Base-by-base conservation (phyloP, 2,329 filamentous ascomycete genomes). In the Mycosphaerella arachidis region DNA sequence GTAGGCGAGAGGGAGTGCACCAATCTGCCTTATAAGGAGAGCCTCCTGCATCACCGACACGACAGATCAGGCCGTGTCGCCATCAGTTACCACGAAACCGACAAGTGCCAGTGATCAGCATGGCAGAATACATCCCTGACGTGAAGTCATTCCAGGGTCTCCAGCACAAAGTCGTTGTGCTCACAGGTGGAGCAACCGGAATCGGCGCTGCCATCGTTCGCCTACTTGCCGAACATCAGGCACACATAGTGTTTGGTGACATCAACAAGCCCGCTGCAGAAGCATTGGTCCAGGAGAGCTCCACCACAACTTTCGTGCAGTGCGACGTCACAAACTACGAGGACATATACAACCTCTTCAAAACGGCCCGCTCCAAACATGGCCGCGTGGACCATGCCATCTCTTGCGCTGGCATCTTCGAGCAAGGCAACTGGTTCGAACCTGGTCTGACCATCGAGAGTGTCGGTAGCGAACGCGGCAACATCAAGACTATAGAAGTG, bases 341-440 rank as follows among this genome's bases (percentile, higher is more conserved):
- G n/a, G 75, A 77, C 13, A 75, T 80, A 30, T 67, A 82, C 31
- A 70, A 71, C 3, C 70, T 83, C 4, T 83, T 82, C 67, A 75
- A 80, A 27, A 61, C 73, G 2, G 79, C 80, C 0, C 75, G 76
- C 46, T 68, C 75, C 6, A 73, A 71, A n/a, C 78, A 79, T 59
- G 77, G 78, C 3, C 72, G 71, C 6, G 74, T 83, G 24, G 81
- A 84, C 59, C 76, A 80, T 60, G 81, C 80, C 5, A 74, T 82
- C 20, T 76, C 77, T 4, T 78, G 75, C 33, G 81, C 81, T 1
- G 81, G 78, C 0, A 75, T 79, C 4, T 72, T 73, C 16, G 80
- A 82, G 60, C 72, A 74, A 6, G 72, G 71, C 0, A 75, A 77
- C 48, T 79, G 77, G 72, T 80, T 80, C 58, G 78, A 80, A 50